phyloP scores from a whole-genome alignment of 176 grass and related monocot genomes.

The Triticum monococcum region DNA sequence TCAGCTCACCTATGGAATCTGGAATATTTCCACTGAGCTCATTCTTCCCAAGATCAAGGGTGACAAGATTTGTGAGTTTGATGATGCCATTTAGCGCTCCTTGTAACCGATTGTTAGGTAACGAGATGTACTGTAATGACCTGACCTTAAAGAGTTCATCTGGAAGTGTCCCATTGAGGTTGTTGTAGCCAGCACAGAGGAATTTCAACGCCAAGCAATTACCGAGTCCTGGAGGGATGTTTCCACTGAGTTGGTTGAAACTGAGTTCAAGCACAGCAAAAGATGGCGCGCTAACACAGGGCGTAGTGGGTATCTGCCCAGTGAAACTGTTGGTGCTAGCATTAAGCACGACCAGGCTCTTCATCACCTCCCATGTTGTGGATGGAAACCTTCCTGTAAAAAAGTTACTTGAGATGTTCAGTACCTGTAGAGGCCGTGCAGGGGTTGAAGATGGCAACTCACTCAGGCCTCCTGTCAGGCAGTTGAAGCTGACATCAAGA shows the following conservation, averaged over 20 bases:
- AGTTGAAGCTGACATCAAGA: constrained; percentile 39
- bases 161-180: neutral
- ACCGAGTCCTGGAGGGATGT: neutral
- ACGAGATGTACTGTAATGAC: constrained; percentile 20
- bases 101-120: constrained; percentile 1
- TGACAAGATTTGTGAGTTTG: constrained; percentile 2
- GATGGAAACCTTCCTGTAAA: constrained; percentile 36
- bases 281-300: neutral
- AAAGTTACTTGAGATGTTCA: constrained; percentile 41
- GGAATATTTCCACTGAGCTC: neutral
- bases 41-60: constrained; percentile 37
- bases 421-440: neutral
- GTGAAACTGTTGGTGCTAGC: constrained; percentile 50
- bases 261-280: constrained; percentile 23
- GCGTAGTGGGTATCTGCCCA: neutral
- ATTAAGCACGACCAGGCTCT: constrained; percentile 25
- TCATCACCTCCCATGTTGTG: neutral
- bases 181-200: constrained; percentile 27
- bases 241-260: constrained; percentile 23
- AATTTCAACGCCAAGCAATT: constrained; percentile 1
- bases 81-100: neutral
- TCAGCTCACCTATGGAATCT: constrained; percentile 18
- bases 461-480: neutral
- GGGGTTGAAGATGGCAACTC: neutral
- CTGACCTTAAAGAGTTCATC: constrained; percentile 8